These are phyloP conservation scores for Penicillium sp. DNA, from an alignment of 2,329 filamentous ascomycete species.

Conservation along the genomic window DNA sequence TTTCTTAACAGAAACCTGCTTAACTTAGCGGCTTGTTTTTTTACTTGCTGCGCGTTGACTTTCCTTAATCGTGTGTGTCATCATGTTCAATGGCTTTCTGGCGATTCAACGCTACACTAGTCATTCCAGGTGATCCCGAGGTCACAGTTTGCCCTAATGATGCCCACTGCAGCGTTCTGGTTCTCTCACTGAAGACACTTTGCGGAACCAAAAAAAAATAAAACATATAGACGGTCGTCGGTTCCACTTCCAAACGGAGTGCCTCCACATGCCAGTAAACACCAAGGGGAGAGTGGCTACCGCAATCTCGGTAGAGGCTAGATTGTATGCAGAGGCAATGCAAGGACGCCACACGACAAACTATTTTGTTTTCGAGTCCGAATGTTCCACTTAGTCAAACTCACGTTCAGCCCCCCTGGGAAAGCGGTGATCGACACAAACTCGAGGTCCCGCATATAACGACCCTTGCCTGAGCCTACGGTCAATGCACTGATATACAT, in stretches of 20 bases:
- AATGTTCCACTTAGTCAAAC: background rate
- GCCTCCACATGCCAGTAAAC: background rate
- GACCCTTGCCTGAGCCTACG: slow-evolving; percentile 10
- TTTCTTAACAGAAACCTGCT: background rate
- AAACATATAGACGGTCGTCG: background rate
- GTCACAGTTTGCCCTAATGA: background rate
- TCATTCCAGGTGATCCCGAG: background rate
- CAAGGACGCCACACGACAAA: background rate
- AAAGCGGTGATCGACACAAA: background rate
- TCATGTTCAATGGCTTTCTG: background rate
- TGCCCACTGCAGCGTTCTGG: too few species aligned
- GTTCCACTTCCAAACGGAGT: background rate
- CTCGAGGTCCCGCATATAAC: background rate
- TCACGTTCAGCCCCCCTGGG: background rate
- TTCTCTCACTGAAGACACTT: too few species aligned
- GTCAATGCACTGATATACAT: background rate
- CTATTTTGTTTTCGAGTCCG: background rate
- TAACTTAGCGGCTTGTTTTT: background rate
- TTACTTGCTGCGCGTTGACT: background rate
- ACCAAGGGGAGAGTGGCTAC: background rate
- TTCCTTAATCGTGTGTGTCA: background rate
- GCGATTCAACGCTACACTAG: background rate
- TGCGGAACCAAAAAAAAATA: background rate
- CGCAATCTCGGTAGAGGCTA: background rate
- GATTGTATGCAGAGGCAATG: background rate